These are phyloP conservation scores for Melampsora americana DNA, from an alignment of 1,284 basidiomycete species.

Conservation along the genomic window DNA sequence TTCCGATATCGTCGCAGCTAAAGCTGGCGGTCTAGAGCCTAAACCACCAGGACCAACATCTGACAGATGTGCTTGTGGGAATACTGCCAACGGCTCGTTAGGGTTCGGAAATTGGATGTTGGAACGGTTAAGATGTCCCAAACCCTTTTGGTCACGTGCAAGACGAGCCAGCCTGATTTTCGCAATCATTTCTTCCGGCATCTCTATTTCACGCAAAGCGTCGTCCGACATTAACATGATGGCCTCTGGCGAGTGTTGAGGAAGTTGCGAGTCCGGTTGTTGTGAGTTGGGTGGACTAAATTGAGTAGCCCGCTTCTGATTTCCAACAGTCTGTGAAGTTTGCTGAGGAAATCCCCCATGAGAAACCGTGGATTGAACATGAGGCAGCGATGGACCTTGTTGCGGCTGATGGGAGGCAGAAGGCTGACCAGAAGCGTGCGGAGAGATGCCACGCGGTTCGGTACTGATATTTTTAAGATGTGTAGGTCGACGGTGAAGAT, in stretches of 20 bases:
- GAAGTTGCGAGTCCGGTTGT: neutral
- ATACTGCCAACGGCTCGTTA: slow-evolving; percentile 6
- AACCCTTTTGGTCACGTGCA: slow-evolving; percentile 20
- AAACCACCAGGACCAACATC: too few relatives aligned
- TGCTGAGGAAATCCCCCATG: slow-evolving; percentile 10
- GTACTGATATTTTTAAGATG: slow-evolving; percentile 19
- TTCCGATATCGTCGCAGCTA: slow-evolving; percentile 14
- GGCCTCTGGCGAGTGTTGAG: neutral
- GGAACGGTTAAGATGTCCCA: too few relatives aligned
- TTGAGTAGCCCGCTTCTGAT: neutral
- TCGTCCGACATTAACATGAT: slow-evolving; percentile 42
- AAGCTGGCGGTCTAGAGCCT: neutral
- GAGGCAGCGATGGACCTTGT: neutral
- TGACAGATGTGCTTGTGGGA: slow-evolving; percentile 3
- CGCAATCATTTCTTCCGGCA: slow-evolving; percentile 19
- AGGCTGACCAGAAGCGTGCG: neutral
- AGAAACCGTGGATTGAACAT: neutral
- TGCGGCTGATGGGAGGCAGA: slow-evolving; percentile 14
- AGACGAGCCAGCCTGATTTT: slow-evolving; percentile 38
- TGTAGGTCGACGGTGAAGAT: neutral
- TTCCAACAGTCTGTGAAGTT: neutral
- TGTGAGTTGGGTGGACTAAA: slow-evolving; percentile 5
- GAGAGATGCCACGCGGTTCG: neutral
- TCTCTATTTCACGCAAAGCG: slow-evolving; percentile 9
- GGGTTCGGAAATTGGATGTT: neutral